Evolutionary conservation across 1,284 basidiomycete genomes (phyloP).

Genomic region (Tremellales sp.): DNA sequence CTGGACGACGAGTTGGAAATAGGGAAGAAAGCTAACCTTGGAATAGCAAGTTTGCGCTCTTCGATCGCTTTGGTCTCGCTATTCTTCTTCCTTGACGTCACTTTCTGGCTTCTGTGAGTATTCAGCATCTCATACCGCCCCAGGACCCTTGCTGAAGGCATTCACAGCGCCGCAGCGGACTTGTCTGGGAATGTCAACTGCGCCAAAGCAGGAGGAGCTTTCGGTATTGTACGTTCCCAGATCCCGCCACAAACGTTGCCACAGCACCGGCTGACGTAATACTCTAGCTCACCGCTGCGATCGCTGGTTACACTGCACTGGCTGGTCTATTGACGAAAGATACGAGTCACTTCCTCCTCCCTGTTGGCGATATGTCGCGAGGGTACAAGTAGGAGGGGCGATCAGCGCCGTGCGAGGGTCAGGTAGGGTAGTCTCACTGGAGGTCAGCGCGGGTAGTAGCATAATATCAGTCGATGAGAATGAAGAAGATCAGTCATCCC

Average conservation of each 20-base stretch:
- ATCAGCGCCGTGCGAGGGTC: too few species aligned
- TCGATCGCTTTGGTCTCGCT: constrained; percentile 62
- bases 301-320: constrained; percentile 48
- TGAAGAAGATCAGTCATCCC: too few species aligned
- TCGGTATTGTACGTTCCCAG: constrained; percentile 54
- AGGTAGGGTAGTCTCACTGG: too few species aligned
- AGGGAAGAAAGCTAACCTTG: too few species aligned
- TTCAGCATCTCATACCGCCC: background rate
- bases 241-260: background rate
- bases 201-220: constrained; percentile 64
- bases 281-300: constrained; percentile 27
- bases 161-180: constrained; percentile 18
- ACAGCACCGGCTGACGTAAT: too few species aligned
- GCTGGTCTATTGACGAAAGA: constrained; percentile 50
- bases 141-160: background rate
- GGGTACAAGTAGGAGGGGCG: too few species aligned
- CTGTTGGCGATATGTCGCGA: constrained; percentile 48
- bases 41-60: constrained; percentile 62
- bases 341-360: constrained; percentile 50
- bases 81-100: constrained; percentile 64
- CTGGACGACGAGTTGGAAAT: too few species aligned
- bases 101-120: constrained; percentile 50
- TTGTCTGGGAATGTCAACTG: constrained; percentile 25
- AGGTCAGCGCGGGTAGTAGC: too few species aligned
- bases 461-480: too few species aligned